Evolutionary conservation across 2,329 filamentous ascomycete genomes (phyloP), one percentile per base, ranked within the genome.

Genomic region (Botrytis pseudocinerea): DNA sequence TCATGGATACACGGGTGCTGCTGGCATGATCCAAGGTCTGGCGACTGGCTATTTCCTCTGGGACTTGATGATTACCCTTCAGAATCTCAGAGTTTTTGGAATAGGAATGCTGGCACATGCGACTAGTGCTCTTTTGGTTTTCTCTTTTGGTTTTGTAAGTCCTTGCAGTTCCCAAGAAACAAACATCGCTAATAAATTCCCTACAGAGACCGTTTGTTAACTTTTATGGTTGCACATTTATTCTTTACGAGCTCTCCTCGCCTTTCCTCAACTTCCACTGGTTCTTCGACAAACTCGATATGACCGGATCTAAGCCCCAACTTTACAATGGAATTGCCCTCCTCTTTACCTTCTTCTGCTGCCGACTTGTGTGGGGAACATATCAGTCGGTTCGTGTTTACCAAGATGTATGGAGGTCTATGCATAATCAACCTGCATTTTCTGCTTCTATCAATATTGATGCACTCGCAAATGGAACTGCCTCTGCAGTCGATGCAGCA

Each of bases 251-350:
- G 82, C 88, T 97, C 57, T 95, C 92, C 40, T 92, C 91, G 7
- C 93, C 93, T 12, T 95, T 96, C 82, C 87, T 96, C 73, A 97
- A 97, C 81, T 88, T 95, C 80, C 93, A 97, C 85, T 97, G 93
- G 93, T 96, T 96, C 85, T 93, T 92, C 83, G 93, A 97, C 83
- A 97, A 97, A 84, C 85, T 95, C 74, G 87, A 89, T 79, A 90
- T 94, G 86, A 96, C 93, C 0, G 93, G 93, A 51, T 90, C 91
- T 32, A 86, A 85, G 70, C 82, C 89, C 38, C 93, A 96, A 83
- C 87, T 95, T 42, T 90, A 93, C 82, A 96, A 96, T 79, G 93
- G 93, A 77, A 85, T 94, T 75, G 79, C 88, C 73, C 88, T 96
- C 5, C 88, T 95, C 70, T 82, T 85, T 76, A 93, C 88, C 65